A percentile compares a stretch with the other conserved stretches of the same genome.
Conservation (phyloP, 2,329 filamentous ascomycete genomes). For the Sarocladium strictum region DNA sequence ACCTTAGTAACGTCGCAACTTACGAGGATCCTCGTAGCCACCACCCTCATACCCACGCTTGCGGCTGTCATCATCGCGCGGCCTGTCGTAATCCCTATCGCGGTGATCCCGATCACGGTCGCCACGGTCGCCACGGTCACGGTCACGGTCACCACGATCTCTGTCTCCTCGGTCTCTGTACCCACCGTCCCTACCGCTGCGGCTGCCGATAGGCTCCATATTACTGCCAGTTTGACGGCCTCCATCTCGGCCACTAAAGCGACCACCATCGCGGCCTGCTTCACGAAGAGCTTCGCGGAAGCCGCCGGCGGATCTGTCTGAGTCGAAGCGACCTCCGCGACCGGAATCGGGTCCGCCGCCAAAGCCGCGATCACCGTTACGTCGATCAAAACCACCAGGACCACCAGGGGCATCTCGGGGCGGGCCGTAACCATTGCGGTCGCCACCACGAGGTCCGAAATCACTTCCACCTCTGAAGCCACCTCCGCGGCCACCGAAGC, state of each 20-base stretch:
- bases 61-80: slow-evolving; percentile 52
- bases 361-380: slow-evolving; percentile 30
- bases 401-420: slow-evolving; percentile 57
- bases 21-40: slow-evolving; percentile 71
- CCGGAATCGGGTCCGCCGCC: slow-evolving; percentile 51
- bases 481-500: slow-evolving; percentile 50
- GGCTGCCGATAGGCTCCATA: slow-evolving; percentile 71
- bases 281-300: slow-evolving; percentile 35
- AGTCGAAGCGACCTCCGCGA: slow-evolving; percentile 32
- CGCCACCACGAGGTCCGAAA: slow-evolving; percentile 25
- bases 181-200: slow-evolving; percentile 21
- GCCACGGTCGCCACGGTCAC: slow-evolving; percentile 23
- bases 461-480: slow-evolving; percentile 43
- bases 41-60: slow-evolving; percentile 73
- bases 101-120: slow-evolving; percentile 23
- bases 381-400: slow-evolving; percentile 40
- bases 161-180: slow-evolving; percentile 37
- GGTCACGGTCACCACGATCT: slow-evolving; percentile 2
- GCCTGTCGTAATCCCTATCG: slow-evolving; percentile 44
- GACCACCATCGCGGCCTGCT: slow-evolving; percentile 30
- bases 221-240: slow-evolving; percentile 65
- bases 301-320: slow-evolving; percentile 30
- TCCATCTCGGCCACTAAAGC: slow-evolving; percentile 25
- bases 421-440: slow-evolving; percentile 44
- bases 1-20: slow-evolving; percentile 56